Base-by-base conservation (phyloP, 176 grass and related monocot species). In the Coix lacrymajobi region DNA sequence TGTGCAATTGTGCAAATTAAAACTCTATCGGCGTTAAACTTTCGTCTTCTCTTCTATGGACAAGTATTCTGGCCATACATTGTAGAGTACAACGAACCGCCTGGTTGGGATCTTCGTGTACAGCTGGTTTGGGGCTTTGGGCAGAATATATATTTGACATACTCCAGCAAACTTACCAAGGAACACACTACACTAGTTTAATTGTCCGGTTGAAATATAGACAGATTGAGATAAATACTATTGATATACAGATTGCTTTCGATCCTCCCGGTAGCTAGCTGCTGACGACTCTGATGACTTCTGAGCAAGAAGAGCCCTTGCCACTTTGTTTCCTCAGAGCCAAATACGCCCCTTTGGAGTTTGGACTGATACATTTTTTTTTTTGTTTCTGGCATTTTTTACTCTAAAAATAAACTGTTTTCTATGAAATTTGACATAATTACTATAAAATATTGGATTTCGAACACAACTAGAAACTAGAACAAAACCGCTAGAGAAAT, bases 241-340 rank as follows among this genome's bases (percentile, higher is more conserved):
- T 56, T 54, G 19, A 25, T 54, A 22, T 54, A 8, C 52, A 19
- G 8, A 58, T 25, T 58, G n/a, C 0, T 58, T 58, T 58, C 22
- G 9, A 58, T 58, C 54, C 9, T 25, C 8, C 1, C 16, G 2
- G 15, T 17, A 17, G 43, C 43, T 45, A 48, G 46, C 1, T 8
- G 2, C 11, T 44, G 39, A 43, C n/a, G n/a, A n/a, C n/a, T n/a
- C n/a, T 43, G 61, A 31, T 15, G 31, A 52, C 43, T 15, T 54
- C 46, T 66, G 46, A 77, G 41, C 46, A 67, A 56, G 25, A 57
- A 48, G 24, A 26, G 24, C n/a, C 30, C 22, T 22, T 15, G 15
- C 24, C 72, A 56, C 58, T 84, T 66, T 58, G 82, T 66, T 84
- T 84, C 52, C 82, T 84, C 82, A 57, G 61, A 31, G 3, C 51